These are phyloP conservation scores for Kodamaea neixiangensis DNA, from an alignment of 805 yeast species.

Conservation along the genomic window DNA sequence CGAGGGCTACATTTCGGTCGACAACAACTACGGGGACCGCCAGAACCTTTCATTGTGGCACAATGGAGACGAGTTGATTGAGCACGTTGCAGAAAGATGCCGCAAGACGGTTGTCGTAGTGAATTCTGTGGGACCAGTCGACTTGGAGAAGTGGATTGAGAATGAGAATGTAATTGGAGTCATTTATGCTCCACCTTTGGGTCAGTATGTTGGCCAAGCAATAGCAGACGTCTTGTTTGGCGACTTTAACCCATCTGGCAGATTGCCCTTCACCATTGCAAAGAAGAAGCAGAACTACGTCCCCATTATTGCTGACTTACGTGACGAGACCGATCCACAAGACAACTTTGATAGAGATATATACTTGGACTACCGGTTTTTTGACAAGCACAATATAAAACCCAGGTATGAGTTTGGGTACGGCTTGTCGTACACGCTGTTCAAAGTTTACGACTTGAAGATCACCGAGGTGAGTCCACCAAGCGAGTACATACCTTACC, in stretches of 20 bases:
- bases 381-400: conserved; percentile 54
- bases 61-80: conserved; percentile 56
- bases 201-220: conserved; percentile 58
- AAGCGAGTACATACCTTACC: conserved; percentile 46
- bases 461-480: conserved; percentile 46
- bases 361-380: conserved; percentile 56
- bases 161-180: conserved; percentile 61
- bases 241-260: conserved; percentile 62
- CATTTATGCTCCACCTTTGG: conserved; percentile 56
- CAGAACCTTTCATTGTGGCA: conserved; percentile 57
- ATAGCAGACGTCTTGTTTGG: conserved; percentile 62
- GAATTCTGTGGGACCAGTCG: conserved; percentile 62
- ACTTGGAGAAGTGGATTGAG: conserved; percentile 58
- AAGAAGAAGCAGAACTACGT: conserved; percentile 49
- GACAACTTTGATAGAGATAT: conserved; percentile 50
- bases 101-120: conserved; percentile 59
- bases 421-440: conserved; percentile 58
- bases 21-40: conserved; percentile 60
- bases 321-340: conserved; percentile 35
- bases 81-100: conserved; percentile 49
- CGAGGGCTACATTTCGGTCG: conserved; percentile 59
- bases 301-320: conserved; percentile 39
- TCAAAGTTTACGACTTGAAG: conserved; percentile 35
- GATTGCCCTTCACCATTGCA: conserved; percentile 64
- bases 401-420: conserved; percentile 65